These are phyloP conservation scores for Chaetothyriales sp. DNA, from an alignment of 2,329 filamentous ascomycete species.

Conservation along the genomic window DNA sequence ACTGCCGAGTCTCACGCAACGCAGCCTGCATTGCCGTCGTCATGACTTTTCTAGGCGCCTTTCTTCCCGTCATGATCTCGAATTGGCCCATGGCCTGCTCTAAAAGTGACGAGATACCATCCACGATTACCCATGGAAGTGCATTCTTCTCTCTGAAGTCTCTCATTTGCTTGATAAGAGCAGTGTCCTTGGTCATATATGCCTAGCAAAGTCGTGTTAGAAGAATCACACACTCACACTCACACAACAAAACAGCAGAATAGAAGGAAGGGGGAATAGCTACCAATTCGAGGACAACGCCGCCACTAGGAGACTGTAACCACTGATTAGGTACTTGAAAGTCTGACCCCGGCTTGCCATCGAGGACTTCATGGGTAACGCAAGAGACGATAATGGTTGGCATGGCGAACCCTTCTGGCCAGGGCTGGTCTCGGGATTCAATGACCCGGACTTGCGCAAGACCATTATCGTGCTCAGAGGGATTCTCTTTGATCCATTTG, in stretches of 20 bases:
- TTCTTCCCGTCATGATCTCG: conserved; percentile 61
- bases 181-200: conserved; percentile 59
- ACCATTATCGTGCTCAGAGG: conserved; percentile 30
- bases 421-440: conserved; percentile 41
- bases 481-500: conserved; percentile 28
- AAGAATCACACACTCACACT: neutral
- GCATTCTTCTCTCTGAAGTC: conserved; percentile 39
- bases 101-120: conserved; percentile 59
- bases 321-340: conserved; percentile 55
- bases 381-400: conserved; percentile 65
- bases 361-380: conserved; percentile 53
- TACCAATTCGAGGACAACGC: conserved; percentile 54
- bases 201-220: conserved; percentile 23
- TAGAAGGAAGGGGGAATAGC: neutral
- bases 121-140: conserved; percentile 52
- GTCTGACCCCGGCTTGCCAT: conserved; percentile 45
- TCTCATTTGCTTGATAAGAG: conserved; percentile 53
- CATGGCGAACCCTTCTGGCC: conserved; percentile 47
- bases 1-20: conserved; percentile 5
- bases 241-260: no score
- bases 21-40: conserved; percentile 39
- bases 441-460: conserved; percentile 37
- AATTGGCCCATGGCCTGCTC: conserved; percentile 73
- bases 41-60: conserved; percentile 58
- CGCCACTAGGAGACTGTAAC: conserved; percentile 58